A percentile compares a stretch with the other conserved stretches of the same genome.
Evolutionary conservation across 2,329 filamentous ascomycete genomes (phyloP).

Genomic region (Trichoderma hamatum): DNA sequence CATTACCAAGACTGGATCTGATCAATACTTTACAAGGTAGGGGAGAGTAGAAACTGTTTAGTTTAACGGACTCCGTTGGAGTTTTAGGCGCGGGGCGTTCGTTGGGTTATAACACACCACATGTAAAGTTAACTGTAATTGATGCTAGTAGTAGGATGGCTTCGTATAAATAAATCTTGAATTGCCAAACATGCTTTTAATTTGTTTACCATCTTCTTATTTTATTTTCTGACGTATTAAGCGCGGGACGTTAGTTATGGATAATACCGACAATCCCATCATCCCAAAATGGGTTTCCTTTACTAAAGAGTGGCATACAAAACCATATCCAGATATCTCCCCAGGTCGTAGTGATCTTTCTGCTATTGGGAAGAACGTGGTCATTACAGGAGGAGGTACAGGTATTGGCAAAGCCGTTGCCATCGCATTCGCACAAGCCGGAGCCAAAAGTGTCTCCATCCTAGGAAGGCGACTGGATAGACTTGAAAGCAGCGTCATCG

Average conservation of each 20-base stretch:
- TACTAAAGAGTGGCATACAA: not conserved
- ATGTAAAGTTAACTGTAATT: not conserved
- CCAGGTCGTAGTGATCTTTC: not conserved
- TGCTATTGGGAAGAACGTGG: not conserved
- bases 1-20: not conserved
- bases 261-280: not conserved
- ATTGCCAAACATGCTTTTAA: not conserved
- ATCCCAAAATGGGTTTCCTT: not conserved
- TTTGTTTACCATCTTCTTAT: not conserved
- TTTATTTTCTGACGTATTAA: not conserved
- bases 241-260: not conserved
- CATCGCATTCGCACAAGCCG: not conserved
- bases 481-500: not conserved
- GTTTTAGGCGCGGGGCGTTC: not conserved
- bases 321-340: not conserved
- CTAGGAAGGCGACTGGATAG: not conserved
- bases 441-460: not conserved
- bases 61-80: not conserved
- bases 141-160: not conserved
- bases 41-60: not conserved
- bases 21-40: not conserved
- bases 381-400: not conserved
- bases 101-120: too few relatives aligned
- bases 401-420: slow-evolving; percentile 3
- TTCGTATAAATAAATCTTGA: not conserved